Percentiles rank a stretch among this genome's conserved stretches.
Conservation (phyloP, 805 yeast species). For the Candida montana region DNA sequence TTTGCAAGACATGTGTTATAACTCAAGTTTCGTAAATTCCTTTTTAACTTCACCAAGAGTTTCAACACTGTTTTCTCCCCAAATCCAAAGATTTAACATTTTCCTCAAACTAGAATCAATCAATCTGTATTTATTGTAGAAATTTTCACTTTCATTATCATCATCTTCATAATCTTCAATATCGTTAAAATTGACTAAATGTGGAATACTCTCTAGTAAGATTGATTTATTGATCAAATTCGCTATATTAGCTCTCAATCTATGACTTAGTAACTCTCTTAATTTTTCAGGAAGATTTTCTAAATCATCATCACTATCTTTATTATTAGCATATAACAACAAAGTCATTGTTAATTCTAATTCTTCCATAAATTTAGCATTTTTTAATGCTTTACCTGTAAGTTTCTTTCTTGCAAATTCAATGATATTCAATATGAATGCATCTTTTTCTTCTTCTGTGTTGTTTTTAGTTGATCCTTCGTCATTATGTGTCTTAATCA, state of each 20-base stretch:
- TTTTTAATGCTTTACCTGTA: slow-evolving; percentile 55
- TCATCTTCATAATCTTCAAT: slow-evolving; percentile 1
- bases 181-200: slow-evolving; percentile 11
- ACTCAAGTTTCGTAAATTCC: slow-evolving; percentile 1
- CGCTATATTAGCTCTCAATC: slow-evolving; percentile 61
- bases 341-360: slow-evolving; percentile 82
- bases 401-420: slow-evolving; percentile 57
- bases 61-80: slow-evolving; percentile 39
- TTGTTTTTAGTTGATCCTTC: slow-evolving; percentile 17
- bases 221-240: slow-evolving; percentile 65
- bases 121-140: slow-evolving; percentile 4
- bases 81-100: slow-evolving; percentile 55
- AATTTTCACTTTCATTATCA: slow-evolving; percentile 3
- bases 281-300: slow-evolving; percentile 47
- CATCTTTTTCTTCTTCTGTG: slow-evolving; percentile 31
- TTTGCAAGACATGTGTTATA: no score
- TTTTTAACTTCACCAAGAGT: neutral
- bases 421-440: slow-evolving; percentile 49
- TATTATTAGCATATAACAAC: slow-evolving; percentile 42
- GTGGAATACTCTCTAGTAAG: slow-evolving; percentile 26
- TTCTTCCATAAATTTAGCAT: slow-evolving; percentile 57
- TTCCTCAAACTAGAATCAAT: slow-evolving; percentile 40
- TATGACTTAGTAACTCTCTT: slow-evolving; percentile 49
- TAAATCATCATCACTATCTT: slow-evolving; percentile 11
- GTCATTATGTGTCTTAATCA: slow-evolving; percentile 45